Evolutionary conservation across 2,329 filamentous ascomycete genomes (phyloP).

Genomic region (Aspergillus aculeatinus): DNA sequence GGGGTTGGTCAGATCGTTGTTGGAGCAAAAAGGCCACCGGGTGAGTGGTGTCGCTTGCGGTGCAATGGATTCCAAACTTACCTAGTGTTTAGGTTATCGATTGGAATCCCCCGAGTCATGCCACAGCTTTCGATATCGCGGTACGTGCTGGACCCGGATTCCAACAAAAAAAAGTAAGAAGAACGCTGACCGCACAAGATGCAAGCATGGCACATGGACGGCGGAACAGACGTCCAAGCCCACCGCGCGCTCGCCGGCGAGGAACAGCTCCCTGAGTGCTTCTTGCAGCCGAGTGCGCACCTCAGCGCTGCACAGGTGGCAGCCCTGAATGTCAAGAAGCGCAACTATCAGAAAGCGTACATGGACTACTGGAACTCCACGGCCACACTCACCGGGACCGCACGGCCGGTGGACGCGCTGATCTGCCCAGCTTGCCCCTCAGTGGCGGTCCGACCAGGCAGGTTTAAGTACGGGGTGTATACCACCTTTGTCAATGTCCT

Average conservation of each 20-base stretch:
- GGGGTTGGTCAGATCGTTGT: constrained; percentile 49
- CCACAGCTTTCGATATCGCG: constrained; percentile 38
- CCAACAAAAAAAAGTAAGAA: too few relatives aligned
- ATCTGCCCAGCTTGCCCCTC: constrained; percentile 45
- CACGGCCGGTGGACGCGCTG: constrained; percentile 54
- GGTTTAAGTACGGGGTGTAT: constrained; percentile 51
- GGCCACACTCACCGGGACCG: constrained; percentile 48
- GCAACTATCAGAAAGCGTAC: constrained; percentile 58
- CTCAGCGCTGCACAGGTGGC: constrained; percentile 47
- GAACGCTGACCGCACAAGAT: constrained; percentile 12
- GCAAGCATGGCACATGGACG: constrained; percentile 41
- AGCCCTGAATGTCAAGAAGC: constrained; percentile 53
- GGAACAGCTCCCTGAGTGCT: constrained; percentile 45
- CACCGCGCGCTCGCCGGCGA: constrained; percentile 59
- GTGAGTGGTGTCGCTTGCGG: constrained; percentile 11
- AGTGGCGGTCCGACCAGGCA: constrained; percentile 40
- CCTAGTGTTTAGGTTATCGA: constrained; percentile 48
- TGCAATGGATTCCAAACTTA: neutral
- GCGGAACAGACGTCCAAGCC: constrained; percentile 51
- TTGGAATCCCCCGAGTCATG: constrained; percentile 58
- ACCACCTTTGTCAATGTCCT: constrained; percentile 53
- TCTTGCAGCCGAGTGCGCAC: constrained; percentile 31
- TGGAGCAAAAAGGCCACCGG: constrained; percentile 56
- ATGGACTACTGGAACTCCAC: constrained; percentile 66
- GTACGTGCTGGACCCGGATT: constrained; percentile 28